Percentiles rank a stretch among this genome's conserved stretches.
phyloP scores from a whole-genome alignment of 139 green algal genomes.

The Chlamydomonas sphaeroides region DNA sequence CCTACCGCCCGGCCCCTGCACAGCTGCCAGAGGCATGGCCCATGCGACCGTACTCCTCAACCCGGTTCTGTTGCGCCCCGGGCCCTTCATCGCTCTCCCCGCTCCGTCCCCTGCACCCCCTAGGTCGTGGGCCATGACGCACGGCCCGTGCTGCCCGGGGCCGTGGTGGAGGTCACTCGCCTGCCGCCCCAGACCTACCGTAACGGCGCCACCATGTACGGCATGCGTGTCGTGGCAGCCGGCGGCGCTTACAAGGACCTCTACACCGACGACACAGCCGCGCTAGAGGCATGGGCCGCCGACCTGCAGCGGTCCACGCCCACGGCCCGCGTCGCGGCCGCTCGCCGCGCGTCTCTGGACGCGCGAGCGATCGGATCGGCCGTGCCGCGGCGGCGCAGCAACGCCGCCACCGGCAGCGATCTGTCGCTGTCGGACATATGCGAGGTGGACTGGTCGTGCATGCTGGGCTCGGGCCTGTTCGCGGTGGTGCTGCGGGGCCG shows the following conservation, averaged over 20 bases:
- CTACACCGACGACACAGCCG: neutral
- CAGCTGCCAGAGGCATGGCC: too few relatives aligned
- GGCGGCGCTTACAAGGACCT: constrained; percentile 21
- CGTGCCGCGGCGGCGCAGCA: neutral
- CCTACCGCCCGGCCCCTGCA: too few relatives aligned
- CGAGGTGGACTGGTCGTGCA: constrained; percentile 29
- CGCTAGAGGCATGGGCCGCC: constrained; percentile 1
- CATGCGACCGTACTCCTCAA: too few relatives aligned
- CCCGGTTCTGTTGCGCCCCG: neutral
- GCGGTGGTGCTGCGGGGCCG: constrained; percentile 25
- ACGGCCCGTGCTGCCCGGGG: neutral
- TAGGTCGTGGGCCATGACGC: constrained; percentile 3
- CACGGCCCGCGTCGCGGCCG: neutral
- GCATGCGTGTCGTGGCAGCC: neutral
- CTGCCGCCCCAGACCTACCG: constrained; percentile 9
- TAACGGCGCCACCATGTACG: constrained; percentile 31
- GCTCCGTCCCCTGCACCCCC: neutral
- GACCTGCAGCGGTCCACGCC: neutral
- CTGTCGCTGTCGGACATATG: constrained; percentile 21
- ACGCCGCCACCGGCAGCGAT: neutral
- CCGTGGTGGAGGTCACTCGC: neutral
- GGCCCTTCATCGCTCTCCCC: neutral
- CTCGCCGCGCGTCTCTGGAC: too few relatives aligned
- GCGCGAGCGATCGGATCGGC: neutral
- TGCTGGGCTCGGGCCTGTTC: constrained; percentile 46